Evolutionary conservation across 2,329 filamentous ascomycete genomes (phyloP).

Genomic region (Macroventuria anomochaeta): DNA sequence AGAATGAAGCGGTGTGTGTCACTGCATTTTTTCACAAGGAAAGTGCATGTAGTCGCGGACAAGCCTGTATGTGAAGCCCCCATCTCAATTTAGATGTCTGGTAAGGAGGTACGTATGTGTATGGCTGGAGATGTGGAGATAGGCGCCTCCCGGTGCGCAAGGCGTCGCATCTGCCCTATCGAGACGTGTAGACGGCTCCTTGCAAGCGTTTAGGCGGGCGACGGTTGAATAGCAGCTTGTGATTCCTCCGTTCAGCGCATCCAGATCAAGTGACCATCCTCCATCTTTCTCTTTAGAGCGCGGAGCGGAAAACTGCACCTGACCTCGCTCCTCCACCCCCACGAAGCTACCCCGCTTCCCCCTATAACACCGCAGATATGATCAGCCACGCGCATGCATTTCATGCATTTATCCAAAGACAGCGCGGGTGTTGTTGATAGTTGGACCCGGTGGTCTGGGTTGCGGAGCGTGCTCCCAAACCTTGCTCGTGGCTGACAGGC

Average conservation of each 20-base stretch:
- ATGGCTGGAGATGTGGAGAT: constrained; percentile 8
- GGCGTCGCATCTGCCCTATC: neutral
- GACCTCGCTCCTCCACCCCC: constrained; percentile 10
- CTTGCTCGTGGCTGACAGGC: constrained; percentile 21
- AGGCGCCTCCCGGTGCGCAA: constrained; percentile 5
- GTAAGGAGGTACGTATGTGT: neutral
- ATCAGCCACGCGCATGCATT: constrained; percentile 14
- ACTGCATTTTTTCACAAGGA: constrained; percentile 3
- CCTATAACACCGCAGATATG: constrained; percentile 14
- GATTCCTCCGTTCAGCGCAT: constrained; percentile 8
- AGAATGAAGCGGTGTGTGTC: constrained; percentile 17
- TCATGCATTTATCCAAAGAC: constrained; percentile 21
- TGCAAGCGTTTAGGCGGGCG: neutral
- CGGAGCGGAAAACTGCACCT: constrained; percentile 14
- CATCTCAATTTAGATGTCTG: neutral
- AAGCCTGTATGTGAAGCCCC: neutral
- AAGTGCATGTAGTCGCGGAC: neutral
- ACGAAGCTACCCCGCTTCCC: constrained; percentile 14
- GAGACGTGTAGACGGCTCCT: neutral
- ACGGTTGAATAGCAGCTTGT: constrained; percentile 8
- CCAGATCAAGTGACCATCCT: neutral
- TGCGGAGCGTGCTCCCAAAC: constrained; percentile 30
- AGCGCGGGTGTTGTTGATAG: constrained; percentile 25
- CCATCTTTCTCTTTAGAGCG: constrained; percentile 4
- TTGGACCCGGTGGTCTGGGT: constrained; percentile 29